Percentiles rank a stretch among this genome's conserved stretches.
Evolutionary conservation across 2,329 filamentous ascomycete genomes (phyloP).

Genomic region (Didymella lethalis): DNA sequence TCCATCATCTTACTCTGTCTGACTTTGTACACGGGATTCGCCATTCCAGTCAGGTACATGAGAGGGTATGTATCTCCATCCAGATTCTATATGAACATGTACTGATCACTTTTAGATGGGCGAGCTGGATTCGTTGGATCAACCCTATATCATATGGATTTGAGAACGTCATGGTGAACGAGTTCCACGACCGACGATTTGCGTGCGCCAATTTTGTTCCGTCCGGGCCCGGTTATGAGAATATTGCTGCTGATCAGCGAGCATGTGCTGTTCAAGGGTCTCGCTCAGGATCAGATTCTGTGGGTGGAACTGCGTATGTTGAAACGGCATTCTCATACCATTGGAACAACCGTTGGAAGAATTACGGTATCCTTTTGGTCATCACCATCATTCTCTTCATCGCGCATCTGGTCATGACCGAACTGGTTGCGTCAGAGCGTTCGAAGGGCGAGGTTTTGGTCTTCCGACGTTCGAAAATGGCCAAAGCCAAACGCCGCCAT

Average conservation of each 20-base stretch:
- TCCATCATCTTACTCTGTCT: neutral
- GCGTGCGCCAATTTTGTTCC: neutral
- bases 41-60: neutral
- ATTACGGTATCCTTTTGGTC: constrained; percentile 66
- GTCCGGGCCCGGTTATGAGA: neutral
- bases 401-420: constrained; percentile 67
- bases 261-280: neutral
- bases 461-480: neutral
- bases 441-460: constrained; percentile 51
- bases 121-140: neutral
- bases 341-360: neutral
- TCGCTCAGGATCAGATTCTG: neutral
- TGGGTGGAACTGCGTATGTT: neutral
- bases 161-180: neutral
- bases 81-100: neutral
- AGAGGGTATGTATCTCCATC: neutral
- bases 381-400: constrained; percentile 69
- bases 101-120: neutral
- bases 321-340: neutral
- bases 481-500: neutral
- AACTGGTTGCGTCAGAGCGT: constrained; percentile 67
- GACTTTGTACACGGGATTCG: neutral
- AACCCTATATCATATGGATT: neutral
- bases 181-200: neutral
- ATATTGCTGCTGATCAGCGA: neutral